Evolutionary conservation across 352 stramenopile genomes (phyloP).

Genomic region (Phytophthora tentaculata): DNA sequence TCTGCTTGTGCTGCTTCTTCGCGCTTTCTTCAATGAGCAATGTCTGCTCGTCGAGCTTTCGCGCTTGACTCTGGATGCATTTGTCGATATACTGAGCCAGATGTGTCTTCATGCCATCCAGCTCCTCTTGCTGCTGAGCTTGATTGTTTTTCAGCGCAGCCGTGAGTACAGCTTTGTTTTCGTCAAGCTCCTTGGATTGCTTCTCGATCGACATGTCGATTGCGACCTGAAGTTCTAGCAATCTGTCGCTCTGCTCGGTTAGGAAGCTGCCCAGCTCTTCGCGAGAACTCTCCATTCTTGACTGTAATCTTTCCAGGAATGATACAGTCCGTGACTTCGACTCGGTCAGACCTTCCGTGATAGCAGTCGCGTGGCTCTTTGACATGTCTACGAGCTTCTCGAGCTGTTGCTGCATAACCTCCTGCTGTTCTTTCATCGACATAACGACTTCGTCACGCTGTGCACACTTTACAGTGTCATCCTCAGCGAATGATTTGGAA

Average conservation of each 20-base stretch:
- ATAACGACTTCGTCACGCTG: conserved; percentile 35
- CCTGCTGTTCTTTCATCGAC: conserved; percentile 35
- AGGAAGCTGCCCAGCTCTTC: conserved; percentile 47
- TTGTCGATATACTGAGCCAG: conserved; percentile 53
- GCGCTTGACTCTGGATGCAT: conserved; percentile 44
- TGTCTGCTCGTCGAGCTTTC: conserved; percentile 58
- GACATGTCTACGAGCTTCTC: conserved; percentile 41
- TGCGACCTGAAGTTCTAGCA: conserved; percentile 50
- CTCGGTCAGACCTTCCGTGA: conserved; percentile 34
- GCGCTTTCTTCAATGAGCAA: conserved; percentile 45
- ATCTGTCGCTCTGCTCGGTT: conserved; percentile 48
- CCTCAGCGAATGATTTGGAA: conserved; percentile 22
- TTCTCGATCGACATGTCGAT: conserved; percentile 58
- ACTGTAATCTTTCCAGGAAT: conserved; percentile 44
- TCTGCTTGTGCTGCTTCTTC: conserved; percentile 42
- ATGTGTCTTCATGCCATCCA: conserved; percentile 54
- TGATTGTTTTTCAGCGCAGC: conserved; percentile 43
- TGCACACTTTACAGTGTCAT: conserved; percentile 17
- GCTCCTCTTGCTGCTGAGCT: conserved; percentile 44
- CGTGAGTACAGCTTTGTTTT: conserved; percentile 41
- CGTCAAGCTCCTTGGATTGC: conserved; percentile 47
- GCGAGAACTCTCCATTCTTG: conserved; percentile 37
- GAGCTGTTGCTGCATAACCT: conserved; percentile 41
- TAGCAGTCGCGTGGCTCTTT: conserved; percentile 37
- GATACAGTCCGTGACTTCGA: conserved; percentile 38